phyloP scores from a whole-genome alignment of 306 rosid species.

The Senna tora region DNA sequence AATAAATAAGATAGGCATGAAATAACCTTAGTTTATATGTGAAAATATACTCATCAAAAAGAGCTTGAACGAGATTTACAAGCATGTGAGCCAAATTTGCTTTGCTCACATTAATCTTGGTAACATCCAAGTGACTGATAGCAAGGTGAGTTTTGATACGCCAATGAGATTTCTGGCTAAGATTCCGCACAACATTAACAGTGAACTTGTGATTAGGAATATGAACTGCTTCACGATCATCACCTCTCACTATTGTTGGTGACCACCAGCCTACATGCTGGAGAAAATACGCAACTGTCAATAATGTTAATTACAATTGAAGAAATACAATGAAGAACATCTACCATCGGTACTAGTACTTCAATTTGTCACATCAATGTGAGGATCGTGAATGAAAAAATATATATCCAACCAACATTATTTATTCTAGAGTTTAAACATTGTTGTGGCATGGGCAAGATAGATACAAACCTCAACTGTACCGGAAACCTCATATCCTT shows the following conservation, averaged over 20 bases:
- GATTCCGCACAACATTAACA: constrained; percentile 92
- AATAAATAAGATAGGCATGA: constrained; percentile 25
- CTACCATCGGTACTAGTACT: constrained; percentile 18
- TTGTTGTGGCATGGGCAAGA: constrained; percentile 4
- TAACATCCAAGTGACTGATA: constrained; percentile 93
- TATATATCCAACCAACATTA: neutral
- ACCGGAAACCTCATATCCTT: constrained; percentile 99
- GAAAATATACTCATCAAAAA: constrained; percentile 33
- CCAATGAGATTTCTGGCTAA: constrained; percentile 98
- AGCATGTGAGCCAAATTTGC: constrained; percentile 45
- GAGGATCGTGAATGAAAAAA: constrained; percentile 5
- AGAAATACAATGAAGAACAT: constrained; percentile 33
- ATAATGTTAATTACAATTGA: constrained; percentile 11
- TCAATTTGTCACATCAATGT: constrained; percentile 25
- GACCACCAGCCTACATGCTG: constrained; percentile 99
- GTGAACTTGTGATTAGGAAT: constrained; percentile 98
- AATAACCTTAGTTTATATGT: constrained; percentile 31
- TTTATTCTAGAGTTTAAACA: constrained; percentile 12
- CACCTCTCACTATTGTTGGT: constrained; percentile 95
- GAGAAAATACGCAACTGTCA: constrained; percentile 35
- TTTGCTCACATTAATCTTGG: constrained; percentile 87
- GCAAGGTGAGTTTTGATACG: constrained; percentile 91
- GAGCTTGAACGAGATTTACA: constrained; percentile 22
- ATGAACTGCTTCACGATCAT: constrained; percentile 99
- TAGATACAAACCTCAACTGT: constrained; percentile 86